Evolutionary conservation across 1,284 basidiomycete genomes (phyloP), one percentile per base, ranked within the genome.

Genomic region (Cutaneotrichosporon cyanovorans): DNA sequence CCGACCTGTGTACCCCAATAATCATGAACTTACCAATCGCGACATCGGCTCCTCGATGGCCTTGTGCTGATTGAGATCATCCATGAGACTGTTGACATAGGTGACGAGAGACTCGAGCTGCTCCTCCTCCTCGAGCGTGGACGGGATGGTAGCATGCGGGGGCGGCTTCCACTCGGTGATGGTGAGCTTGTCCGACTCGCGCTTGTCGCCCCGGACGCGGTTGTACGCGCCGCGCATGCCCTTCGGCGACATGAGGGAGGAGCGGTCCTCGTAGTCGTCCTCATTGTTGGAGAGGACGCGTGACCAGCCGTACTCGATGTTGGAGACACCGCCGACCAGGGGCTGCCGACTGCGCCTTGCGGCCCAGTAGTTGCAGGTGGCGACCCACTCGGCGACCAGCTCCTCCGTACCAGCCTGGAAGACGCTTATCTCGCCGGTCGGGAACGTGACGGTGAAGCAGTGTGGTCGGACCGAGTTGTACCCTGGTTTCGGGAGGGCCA

Each of bases 291-390:
- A 28, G 11, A 47, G 40, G 5, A 39, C 47, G 6, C 86, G 80
- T 64, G 84, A 92, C 93, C 93, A 98, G 10, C 93, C 93, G 63
- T 98, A 97, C 68, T 98, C 95, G 85, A 97, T 93, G 72, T 98
- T 98, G 39, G 88, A 91, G 2, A 97, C 90, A 23, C 92, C 93
- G 3, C 92, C 93, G 2, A 85, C 78, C 3, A 98, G 77, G 0
- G 93, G 93, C 62, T 95, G 90, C 59, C 92, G 90, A 68, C 86
- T 90, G 55, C 81, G 83, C 28, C 92, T 78, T 0, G 93, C 93
- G 0, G 93, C 89, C 91, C 92, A 97, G 68, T 97, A 97, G 73
- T 97, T 98, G 78, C 92, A 97, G 0, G 93, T 95, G 28, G 85
- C 84, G 8, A 96, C 91, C 93, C 93, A 98, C 69, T 98, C 93